phyloP scores from a whole-genome alignment of 192 early-diverging fungal species.

The Umbelopsis isabellina region DNA sequence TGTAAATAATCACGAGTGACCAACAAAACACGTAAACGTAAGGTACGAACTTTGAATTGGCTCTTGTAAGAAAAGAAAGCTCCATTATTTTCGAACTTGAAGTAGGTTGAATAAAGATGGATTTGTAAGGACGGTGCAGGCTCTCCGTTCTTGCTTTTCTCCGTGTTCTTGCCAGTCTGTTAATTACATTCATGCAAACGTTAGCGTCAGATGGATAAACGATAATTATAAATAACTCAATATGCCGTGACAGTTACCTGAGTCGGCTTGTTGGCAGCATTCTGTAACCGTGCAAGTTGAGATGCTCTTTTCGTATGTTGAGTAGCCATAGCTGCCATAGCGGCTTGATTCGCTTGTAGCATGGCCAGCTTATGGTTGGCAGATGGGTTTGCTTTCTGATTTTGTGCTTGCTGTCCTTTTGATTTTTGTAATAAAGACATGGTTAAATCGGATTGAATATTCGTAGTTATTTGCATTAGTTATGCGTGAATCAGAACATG shows the following conservation, averaged over 20 bases:
- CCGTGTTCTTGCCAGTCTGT: constrained; percentile 21
- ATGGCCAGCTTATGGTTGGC: constrained; percentile 25
- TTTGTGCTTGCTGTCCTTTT: neutral
- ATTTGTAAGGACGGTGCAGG: constrained; percentile 63
- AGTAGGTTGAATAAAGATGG: constrained; percentile 73
- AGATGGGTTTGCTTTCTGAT: constrained; percentile 14
- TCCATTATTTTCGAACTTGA: constrained; percentile 71
- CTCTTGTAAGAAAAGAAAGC: constrained; percentile 59
- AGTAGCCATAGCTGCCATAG: constrained; percentile 34
- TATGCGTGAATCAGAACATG: neutral
- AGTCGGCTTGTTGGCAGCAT: neutral
- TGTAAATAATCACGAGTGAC: neutral
- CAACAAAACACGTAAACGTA: neutral
- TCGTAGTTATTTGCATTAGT: constrained; percentile 10
- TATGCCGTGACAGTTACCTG: neutral
- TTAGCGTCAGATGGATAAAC: neutral
- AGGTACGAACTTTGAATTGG: constrained; percentile 47
- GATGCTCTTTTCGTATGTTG: constrained; percentile 32
- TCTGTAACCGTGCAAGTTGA: constrained; percentile 12
- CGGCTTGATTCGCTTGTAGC: constrained; percentile 32
- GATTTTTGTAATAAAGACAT: constrained; percentile 16
- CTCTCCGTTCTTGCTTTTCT: constrained; percentile 37
- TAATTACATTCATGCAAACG: neutral
- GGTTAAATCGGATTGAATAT: constrained; percentile 12
- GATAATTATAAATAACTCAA: neutral